Conservation (phyloP, 371 early-diverging fungal species). For the Haplosporangium sp. region DNA sequence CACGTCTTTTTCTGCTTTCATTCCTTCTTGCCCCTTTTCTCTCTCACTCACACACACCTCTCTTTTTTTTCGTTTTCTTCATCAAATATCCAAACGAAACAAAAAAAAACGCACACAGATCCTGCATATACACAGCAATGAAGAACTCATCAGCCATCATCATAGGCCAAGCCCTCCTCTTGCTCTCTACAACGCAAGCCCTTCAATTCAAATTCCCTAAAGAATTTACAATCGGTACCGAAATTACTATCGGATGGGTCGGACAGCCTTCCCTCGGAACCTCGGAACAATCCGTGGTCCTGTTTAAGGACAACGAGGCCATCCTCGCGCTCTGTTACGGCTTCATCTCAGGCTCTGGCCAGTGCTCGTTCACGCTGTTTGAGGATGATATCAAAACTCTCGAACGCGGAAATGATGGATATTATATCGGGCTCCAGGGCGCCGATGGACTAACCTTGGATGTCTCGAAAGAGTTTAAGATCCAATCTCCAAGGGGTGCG, state of each 20-base stretch:
- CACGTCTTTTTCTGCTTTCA: neutral
- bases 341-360: conserved; percentile 26
- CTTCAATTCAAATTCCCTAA: conserved; percentile 17
- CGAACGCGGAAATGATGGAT: conserved; percentile 17
- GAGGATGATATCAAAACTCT: conserved; percentile 15
- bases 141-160: neutral
- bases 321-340: conserved; percentile 33
- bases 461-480: conserved; percentile 20
- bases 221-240: conserved; percentile 19
- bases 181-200: neutral
- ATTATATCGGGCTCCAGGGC: conserved; percentile 18
- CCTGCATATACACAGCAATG: neutral
- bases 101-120: too few species aligned
- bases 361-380: conserved; percentile 31
- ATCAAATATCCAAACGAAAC: neutral
- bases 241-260: conserved; percentile 36
- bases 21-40: neutral
- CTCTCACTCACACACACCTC: neutral
- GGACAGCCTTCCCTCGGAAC: conserved; percentile 28
- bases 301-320: conserved; percentile 19
- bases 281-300: conserved; percentile 28
- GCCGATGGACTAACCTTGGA: conserved; percentile 31
- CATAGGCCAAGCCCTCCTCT: neutral
- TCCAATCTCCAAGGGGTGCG: neutral
- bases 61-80: neutral